Percentiles rank a stretch among this genome's conserved stretches.
Evolutionary conservation across 257 asterid genomes (phyloP).

Genomic region (Orobanche coerulescens): DNA sequence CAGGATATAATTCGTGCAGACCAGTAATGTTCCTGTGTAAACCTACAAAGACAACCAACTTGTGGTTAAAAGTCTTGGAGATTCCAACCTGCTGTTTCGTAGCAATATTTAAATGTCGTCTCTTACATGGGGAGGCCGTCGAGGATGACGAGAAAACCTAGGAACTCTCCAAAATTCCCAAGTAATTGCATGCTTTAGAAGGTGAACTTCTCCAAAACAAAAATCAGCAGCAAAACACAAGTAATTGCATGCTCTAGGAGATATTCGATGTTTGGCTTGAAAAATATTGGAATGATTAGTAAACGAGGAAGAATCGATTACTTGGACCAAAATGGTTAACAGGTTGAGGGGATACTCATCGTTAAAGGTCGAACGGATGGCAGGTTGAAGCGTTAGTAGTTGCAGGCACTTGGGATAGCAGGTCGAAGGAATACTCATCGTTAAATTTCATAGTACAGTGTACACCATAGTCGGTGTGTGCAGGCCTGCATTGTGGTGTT

Average conservation of each 20-base stretch:
- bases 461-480: slow-evolving; percentile 35
- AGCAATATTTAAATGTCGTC: not conserved
- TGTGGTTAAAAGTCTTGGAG: not conserved
- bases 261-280: not conserved
- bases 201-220: not conserved
- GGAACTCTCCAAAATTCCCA: not conserved
- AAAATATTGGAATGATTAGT: not conserved
- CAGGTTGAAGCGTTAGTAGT: too few species aligned
- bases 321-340: slow-evolving; percentile 65
- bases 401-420: slow-evolving; percentile 48
- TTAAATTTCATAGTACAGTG: slow-evolving; percentile 39
- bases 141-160: not conserved
- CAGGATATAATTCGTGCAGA: slow-evolving; percentile 25
- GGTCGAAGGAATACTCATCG: slow-evolving; percentile 58
- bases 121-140: slow-evolving; percentile 25
- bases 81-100: not conserved
- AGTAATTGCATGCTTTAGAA: not conserved
- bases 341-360: slow-evolving; percentile 58
- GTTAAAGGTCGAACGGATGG: too few species aligned
- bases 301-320: slow-evolving; percentile 14
- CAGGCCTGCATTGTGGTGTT: slow-evolving; percentile 48
- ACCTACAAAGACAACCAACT: slow-evolving; percentile 21
- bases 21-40: slow-evolving; percentile 30
- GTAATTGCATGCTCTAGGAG: not conserved
- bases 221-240: not conserved